Base-by-base conservation (phyloP, 257 asterid species). In the Penstemon davidsonii region DNA sequence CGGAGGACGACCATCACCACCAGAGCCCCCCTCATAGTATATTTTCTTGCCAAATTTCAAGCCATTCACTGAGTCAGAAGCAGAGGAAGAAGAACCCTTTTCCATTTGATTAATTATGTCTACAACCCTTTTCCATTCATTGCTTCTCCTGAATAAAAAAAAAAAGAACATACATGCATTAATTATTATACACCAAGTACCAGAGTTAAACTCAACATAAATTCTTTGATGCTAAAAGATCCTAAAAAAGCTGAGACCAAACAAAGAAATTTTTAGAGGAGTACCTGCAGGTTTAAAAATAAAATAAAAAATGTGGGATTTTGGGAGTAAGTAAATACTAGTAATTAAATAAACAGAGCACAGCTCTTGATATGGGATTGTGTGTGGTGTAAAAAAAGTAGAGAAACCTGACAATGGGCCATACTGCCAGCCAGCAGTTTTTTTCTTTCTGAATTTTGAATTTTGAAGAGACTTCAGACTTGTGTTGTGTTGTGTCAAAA, bases 1-100 rank as follows among this genome's bases (percentile, higher is more conserved):
- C 33, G 33, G 33, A 25, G 33, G 33, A 25, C 18, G 18, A 15
- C 18, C 18, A 15, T 15, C 18, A 15, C 33, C 33, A 25, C 79
- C 82, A 62, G 64, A 70, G 51, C 77, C 80, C 78, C 84, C 88
- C 77, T 83, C 90, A 69, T 86, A 92, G 88, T 92, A 92, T 33
- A 92, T 80, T 86, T 87, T 92, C 86, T 87, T 72, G 62, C 98
- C 96, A 74, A 92, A 84, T 58, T 80, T 86, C 83, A 88, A 82
- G 47, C 96, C 89, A 76, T 85, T 75, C 55, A 82, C 74, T 0
- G 91, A 80, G 66, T 87, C 76, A 59, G 95, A 80, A 42, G 88
- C 76, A 5, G 88, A 75, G 9, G 85, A 76, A 40, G 89, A 77
- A 18, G 88, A 76, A 70, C 84, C 86, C 72, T 84, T 76, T 71